phyloP scores from a whole-genome alignment of 495 filamentous ascomycete genomes.

The Daldinia decipiens region DNA sequence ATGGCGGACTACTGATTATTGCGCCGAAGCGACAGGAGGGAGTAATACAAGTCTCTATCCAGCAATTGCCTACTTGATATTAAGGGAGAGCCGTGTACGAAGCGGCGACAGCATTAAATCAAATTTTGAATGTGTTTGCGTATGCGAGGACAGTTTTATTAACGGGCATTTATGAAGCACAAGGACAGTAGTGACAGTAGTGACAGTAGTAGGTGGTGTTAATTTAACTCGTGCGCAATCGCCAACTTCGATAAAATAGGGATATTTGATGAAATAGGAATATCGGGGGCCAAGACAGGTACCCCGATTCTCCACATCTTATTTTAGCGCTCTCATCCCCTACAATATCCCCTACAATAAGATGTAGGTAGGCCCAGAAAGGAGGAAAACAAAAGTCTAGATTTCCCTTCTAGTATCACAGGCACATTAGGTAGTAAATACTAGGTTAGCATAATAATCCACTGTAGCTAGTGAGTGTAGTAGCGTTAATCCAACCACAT shows the following conservation, averaged over 20 bases:
- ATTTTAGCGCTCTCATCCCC: conserved; percentile 11
- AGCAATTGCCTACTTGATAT: conserved; percentile 28
- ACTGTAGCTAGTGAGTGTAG: no score
- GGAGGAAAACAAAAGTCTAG: conserved; percentile 12
- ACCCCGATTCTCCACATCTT: conserved; percentile 16
- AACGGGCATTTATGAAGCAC: neutral
- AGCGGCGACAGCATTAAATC: neutral
- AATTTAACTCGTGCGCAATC: conserved; percentile 26
- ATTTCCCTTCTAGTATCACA: neutral
- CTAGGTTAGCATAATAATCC: no score
- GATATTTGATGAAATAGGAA: conserved; percentile 32
- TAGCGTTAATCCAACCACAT: neutral
- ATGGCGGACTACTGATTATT: conserved; percentile 43
- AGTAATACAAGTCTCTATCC: conserved; percentile 2
- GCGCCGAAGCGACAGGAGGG: conserved; percentile 15
- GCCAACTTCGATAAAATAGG: conserved; percentile 20
- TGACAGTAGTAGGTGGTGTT: conserved; percentile 29
- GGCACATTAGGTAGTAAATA: no score
- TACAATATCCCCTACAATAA: neutral
- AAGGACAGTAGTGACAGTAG: no score
- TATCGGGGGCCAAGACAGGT: conserved; percentile 34
- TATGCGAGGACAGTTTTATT: conserved; percentile 1
- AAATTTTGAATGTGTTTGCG: neutral
- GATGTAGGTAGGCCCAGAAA: neutral
- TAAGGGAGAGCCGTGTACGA: conserved; percentile 11